A percentile compares a stretch with the other conserved stretches of the same genome.
These are phyloP conservation scores for Suhomyces yuchorum DNA, from an alignment of 1,139 yeast genomes.

Conservation along the genomic window DNA sequence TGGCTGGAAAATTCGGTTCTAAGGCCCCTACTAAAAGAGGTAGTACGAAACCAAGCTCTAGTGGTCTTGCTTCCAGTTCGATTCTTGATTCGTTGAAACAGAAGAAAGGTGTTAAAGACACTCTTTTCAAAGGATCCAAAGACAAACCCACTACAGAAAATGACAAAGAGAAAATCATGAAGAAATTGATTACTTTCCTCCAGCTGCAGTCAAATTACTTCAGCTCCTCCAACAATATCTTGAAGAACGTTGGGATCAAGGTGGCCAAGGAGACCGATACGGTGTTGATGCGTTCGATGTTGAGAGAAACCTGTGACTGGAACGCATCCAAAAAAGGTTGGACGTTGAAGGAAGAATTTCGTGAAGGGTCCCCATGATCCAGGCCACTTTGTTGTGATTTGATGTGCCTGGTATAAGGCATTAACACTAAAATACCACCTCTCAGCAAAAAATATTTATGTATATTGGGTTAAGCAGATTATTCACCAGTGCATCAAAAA, in stretches of 20 bases:
- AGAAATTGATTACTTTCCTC: constrained; percentile 39
- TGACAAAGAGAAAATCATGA: constrained; percentile 36
- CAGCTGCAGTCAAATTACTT: constrained; percentile 38
- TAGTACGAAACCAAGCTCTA: neutral
- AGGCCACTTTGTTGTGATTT: neutral
- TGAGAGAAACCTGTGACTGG: constrained; percentile 74
- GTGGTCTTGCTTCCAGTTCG: constrained; percentile 26
- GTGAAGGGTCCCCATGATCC: neutral
- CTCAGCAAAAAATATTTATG: neutral
- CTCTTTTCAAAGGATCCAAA: constrained; percentile 10
- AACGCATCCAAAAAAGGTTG: constrained; percentile 58
- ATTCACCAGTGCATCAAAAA: neutral
- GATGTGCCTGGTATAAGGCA: neutral
- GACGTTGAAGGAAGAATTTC: constrained; percentile 61
- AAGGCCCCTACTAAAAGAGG: constrained; percentile 18
- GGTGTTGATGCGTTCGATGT: constrained; percentile 64
- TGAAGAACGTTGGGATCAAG: constrained; percentile 49
- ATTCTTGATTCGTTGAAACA: constrained; percentile 39
- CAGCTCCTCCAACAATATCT: constrained; percentile 60
- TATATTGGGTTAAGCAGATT: neutral
- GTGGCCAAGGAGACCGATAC: constrained; percentile 59
- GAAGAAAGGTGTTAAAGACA: constrained; percentile 15
- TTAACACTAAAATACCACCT: too few relatives aligned
- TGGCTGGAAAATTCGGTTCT: constrained; percentile 61
- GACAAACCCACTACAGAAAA: constrained; percentile 22